Evolutionary conservation across 1,139 yeast species (phyloP).

Genomic region (Taphrina flavorubra): DNA sequence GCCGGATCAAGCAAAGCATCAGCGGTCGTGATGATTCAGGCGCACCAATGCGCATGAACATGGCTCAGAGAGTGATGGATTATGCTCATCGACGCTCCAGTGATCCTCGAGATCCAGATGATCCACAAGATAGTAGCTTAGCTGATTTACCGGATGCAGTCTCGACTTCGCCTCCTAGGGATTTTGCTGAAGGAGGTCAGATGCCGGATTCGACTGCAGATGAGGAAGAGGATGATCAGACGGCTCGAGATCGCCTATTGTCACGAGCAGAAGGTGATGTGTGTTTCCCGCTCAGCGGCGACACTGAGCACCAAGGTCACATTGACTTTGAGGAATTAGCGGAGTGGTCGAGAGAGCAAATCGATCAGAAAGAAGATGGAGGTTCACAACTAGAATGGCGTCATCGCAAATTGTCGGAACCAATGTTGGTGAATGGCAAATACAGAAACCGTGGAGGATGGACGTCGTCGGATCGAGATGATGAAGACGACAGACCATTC

Average conservation of each 20-base stretch:
- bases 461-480: conserved; percentile 45
- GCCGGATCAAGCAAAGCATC: conserved; percentile 26
- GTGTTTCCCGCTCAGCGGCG: conserved; percentile 42
- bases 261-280: conserved; percentile 43
- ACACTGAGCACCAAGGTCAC: conserved; percentile 34
- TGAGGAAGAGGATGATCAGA: conserved; percentile 16
- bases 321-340: conserved; percentile 42
- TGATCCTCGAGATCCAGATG: neutral
- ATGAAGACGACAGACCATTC: conserved; percentile 53
- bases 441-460: conserved; percentile 36
- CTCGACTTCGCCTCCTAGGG: conserved; percentile 32
- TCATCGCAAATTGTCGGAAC: conserved; percentile 40
- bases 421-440: conserved; percentile 46
- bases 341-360: conserved; percentile 41
- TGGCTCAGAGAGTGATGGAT: conserved; percentile 39
- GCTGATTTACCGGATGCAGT: conserved; percentile 32
- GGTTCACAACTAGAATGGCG: conserved; percentile 45
- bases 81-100: conserved; percentile 13
- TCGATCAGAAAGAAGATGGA: conserved; percentile 38
- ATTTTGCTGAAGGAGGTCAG: conserved; percentile 4
- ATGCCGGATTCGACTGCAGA: conserved; percentile 25
- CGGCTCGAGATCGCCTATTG: conserved; percentile 21
- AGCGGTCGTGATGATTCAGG: conserved; percentile 37
- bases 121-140: conserved; percentile 17
- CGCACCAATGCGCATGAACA: conserved; percentile 27